Evolutionary conservation across 2,329 filamentous ascomycete genomes (phyloP).

Genomic region (Xylaria polymorpha): DNA sequence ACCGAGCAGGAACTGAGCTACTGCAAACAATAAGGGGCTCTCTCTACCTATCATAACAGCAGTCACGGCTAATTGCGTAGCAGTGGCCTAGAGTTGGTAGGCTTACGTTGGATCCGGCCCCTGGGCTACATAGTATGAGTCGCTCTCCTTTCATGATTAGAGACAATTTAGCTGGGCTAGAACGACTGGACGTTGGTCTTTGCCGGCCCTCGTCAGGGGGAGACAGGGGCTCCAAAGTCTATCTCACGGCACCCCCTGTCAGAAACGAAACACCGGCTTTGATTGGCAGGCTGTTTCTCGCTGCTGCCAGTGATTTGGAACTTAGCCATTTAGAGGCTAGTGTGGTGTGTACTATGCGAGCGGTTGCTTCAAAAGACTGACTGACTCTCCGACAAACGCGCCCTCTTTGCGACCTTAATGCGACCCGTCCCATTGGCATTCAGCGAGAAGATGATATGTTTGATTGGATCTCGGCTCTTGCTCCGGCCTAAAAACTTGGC

Average conservation of each 20-base stretch:
- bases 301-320: slow-evolving; percentile 1
- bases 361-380: slow-evolving; percentile 13
- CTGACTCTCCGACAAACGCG: slow-evolving; percentile 31
- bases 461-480: slow-evolving; percentile 38
- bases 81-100: background rate
- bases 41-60: slow-evolving; percentile 19
- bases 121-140: slow-evolving; percentile 15
- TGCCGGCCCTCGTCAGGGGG: slow-evolving; percentile 8
- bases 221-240: slow-evolving; percentile 17
- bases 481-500: background rate
- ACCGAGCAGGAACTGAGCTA: no score
- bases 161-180: slow-evolving; percentile 14
- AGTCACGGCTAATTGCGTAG: background rate
- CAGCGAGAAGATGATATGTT: background rate
- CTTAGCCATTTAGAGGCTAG: slow-evolving; percentile 16
- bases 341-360: background rate
- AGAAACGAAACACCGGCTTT: slow-evolving; percentile 18
- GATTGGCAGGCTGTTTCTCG: slow-evolving; percentile 35
- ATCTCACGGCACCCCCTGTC: slow-evolving; percentile 35
- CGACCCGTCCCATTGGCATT: background rate
- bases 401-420: slow-evolving; percentile 10
- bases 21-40: slow-evolving; percentile 1
- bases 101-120: slow-evolving; percentile 1
- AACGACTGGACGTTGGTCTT: slow-evolving; percentile 30
- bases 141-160: background rate